A percentile compares a stretch with the other conserved stretches of the same genome.
Conservation (phyloP, 306 rosid genomes). For the Malus fusca region DNA sequence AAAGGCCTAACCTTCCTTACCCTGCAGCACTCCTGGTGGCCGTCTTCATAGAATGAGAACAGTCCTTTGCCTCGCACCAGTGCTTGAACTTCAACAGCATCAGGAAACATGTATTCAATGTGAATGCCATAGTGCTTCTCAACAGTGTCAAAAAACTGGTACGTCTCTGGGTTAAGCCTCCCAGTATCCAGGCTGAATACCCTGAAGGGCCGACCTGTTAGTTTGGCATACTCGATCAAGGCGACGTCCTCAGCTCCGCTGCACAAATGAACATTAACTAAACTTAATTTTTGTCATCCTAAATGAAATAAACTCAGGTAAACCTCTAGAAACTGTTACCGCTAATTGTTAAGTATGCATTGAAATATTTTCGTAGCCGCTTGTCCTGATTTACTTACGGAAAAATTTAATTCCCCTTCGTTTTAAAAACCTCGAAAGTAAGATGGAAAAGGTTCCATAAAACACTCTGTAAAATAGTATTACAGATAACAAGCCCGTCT, state of each 20-base stretch:
- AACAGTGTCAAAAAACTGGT: constrained; percentile 56
- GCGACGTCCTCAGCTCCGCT: constrained; percentile 97
- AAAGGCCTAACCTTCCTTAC: constrained; percentile 87
- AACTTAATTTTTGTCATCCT: neutral
- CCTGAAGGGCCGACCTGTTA: constrained; percentile 85
- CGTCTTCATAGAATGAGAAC: constrained; percentile 94
- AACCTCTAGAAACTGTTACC: neutral
- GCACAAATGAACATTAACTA: constrained; percentile 19
- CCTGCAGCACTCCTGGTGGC: constrained; percentile 97
- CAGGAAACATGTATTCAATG: constrained; percentile 90
- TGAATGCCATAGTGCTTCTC: constrained; percentile 83
- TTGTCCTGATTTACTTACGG: too few relatives aligned
- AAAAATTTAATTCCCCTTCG: too few relatives aligned
- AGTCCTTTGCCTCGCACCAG: constrained; percentile 77
- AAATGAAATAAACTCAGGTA: neutral
- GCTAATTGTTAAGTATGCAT: too few relatives aligned
- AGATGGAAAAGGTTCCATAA: too few relatives aligned
- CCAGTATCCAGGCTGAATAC: constrained; percentile 91
- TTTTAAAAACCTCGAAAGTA: too few relatives aligned
- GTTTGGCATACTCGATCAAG: constrained; percentile 80
- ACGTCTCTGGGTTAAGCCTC: constrained; percentile 87
- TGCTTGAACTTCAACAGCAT: constrained; percentile 89
- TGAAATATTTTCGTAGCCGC: too few relatives aligned
- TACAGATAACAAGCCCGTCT: too few relatives aligned
- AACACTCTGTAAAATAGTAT: too few relatives aligned